A percentile compares a stretch with the other conserved stretches of the same genome.
Evolutionary conservation across 345 rosid genomes (phyloP).

Genomic region (Luvunga scandens): DNA sequence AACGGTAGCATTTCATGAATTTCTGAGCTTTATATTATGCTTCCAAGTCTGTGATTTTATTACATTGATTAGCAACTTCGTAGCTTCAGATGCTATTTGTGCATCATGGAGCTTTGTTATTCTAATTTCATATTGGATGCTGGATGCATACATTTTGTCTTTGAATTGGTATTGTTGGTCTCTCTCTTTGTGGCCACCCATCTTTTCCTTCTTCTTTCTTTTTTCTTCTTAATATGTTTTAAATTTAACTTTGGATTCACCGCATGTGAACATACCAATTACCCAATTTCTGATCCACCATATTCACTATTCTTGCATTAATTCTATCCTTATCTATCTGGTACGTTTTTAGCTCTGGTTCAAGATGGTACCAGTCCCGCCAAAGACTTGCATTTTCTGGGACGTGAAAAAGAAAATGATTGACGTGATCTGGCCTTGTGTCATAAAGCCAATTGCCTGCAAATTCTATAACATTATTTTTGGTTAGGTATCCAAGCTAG

Average conservation of each 20-base stretch:
- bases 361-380: no score
- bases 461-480: not conserved
- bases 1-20: not conserved
- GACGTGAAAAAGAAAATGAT: not conserved
- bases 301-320: not conserved
- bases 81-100: slow-evolving; percentile 1
- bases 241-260: not conserved
- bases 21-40: not conserved
- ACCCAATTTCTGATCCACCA: not conserved
- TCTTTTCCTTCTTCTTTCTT: not conserved
- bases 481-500: not conserved
- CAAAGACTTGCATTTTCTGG: not conserved
- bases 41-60: not conserved
- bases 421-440: not conserved
- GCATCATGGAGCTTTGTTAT: not conserved
- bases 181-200: no score
- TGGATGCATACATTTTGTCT: not conserved
- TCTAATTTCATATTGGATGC: not conserved
- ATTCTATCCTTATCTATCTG: not conserved
- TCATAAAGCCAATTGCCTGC: not conserved
- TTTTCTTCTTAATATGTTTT: no score
- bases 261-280: not conserved
- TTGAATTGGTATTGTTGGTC: not conserved
- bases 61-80: not conserved
- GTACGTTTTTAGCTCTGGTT: not conserved